Evolutionary conservation across 257 asterid species (phyloP), one percentile per base, ranked within the genome.

Genomic region (Nicotiana otophora): DNA sequence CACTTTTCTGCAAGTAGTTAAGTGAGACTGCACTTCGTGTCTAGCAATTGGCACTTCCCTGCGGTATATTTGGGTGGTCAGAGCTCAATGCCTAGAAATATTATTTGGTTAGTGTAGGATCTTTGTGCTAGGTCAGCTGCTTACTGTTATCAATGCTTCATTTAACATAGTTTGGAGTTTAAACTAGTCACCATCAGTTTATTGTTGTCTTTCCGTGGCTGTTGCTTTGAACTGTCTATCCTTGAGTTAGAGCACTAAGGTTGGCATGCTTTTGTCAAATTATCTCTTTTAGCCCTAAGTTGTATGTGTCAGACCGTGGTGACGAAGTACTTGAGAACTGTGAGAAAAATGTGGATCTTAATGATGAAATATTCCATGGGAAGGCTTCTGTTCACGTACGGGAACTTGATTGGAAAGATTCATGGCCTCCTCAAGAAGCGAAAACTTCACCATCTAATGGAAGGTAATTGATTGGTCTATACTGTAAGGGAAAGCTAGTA

Each of bases 361-460:
- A 93, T 82, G 84, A 88, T 84, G 93, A 88, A 80, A 77, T 90
- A 33, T 86, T 89, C 83, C 86, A 88, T 72, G 77, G 55, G 2
- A 83, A 87, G 84, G 90, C 92, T 65, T 87, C 92, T 36, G 80
- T 94, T 86, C 82, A 82, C 83, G 97, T 93, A 58, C 98, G 97
- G 2, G 98, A 94, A 92, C 98, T 96, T 84, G 98, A 96, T 87
- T 96, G 99, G 99, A 90, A 78, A 67, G 83, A 84, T 80, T 83
- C 91, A 68, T 89, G 91, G 95, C 95, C 93, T 31, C 98, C 98
- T 39, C 85, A 81, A 86, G 83, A 75, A 33, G 63, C 39, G n/a
- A 82, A 76, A 82, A 82, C 81, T 86, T 84, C 88, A 76, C 83
- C 88, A 85, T 82, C 89, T 9, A 69, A 81, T 68, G 81, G 81